Conservation (phyloP, 345 rosid species). For the Durio zibethinus region DNA sequence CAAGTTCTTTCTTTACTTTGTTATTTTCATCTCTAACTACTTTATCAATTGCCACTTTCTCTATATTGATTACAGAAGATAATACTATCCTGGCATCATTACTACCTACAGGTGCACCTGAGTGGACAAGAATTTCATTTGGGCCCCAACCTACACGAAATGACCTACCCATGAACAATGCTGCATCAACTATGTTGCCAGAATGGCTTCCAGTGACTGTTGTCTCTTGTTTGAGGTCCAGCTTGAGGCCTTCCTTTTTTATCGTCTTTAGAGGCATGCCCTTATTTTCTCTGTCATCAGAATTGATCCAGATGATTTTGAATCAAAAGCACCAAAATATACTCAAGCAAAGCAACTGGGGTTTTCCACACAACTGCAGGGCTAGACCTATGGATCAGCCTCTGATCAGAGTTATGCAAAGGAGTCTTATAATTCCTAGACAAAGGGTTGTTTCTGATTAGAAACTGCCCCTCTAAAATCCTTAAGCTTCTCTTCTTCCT, state of each 20-base stretch:
- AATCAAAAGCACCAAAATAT: conserved; percentile 50
- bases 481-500: conserved; percentile 52
- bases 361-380: conserved; percentile 52
- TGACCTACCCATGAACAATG: conserved; percentile 91
- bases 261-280: conserved; percentile 46
- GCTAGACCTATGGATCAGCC: conserved; percentile 45
- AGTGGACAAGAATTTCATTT: conserved; percentile 84
- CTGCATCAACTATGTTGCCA: conserved; percentile 81
- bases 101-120: conserved; percentile 60
- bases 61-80: conserved; percentile 73
- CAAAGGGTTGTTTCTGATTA: conserved; percentile 37
- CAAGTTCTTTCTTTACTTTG: conserved; percentile 66
- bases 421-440: conserved; percentile 47
- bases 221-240: conserved; percentile 63
- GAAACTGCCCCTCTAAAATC: conserved; percentile 36
- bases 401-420: conserved; percentile 40
- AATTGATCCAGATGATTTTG: conserved; percentile 52
- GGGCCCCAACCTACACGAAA: conserved; percentile 99
- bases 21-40: conserved; percentile 67
- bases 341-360: conserved; percentile 78
- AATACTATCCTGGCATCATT: conserved; percentile 43
- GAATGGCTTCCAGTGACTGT: conserved; percentile 70
- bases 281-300: conserved; percentile 73
- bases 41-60: conserved; percentile 84
- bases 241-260: conserved; percentile 64